Base-by-base conservation (phyloP, 1,284 basidiomycete species). In the Psilocybe mexicana region DNA sequence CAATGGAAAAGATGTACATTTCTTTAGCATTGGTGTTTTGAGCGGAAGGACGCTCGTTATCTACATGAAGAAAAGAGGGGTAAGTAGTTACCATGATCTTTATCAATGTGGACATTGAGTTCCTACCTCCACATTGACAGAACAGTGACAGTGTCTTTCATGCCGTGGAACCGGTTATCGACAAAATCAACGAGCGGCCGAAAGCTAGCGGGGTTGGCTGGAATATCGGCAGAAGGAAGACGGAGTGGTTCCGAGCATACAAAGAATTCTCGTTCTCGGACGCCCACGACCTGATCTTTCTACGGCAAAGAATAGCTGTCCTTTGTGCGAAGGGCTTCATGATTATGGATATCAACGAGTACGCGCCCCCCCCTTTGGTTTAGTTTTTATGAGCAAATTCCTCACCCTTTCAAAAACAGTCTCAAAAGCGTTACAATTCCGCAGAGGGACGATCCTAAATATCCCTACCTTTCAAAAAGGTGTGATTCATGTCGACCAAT, bases 51-150 rank as follows among this genome's bases (percentile, higher is more conserved):
- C 94, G 0, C 77, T 97, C 23, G 90, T 99, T 6, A 88, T 97
- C 55, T 98, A 95, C 74, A 96, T 96, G 88, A 96, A 95, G 81
- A 93, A 91, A 76, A 95, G 91, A 76, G 93, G 94, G 58, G 93
- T 95, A 74, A 66, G 85, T 76, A 14, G 8, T 25, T 23, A 26
- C 33, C 52, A 52, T 54, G 58, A 50, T 55, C 36, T 40, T 18
- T 11, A 51, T 18, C 44, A 30, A 5, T 49, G 56, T 24, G 50
- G 60, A 54, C 30, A 23, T 36, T 30, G 35, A 36, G 48, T 28
- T 28, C 46, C 14, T 6, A 40, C 18, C 38, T 53, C 23, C 7
- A 14, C 45, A 47, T 14, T 45, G 5, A 33, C 8, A 62, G 62
- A 58, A 59, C 47, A 79, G 73, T 61, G 93, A 97, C 65, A 94